Percentiles rank a stretch among this genome's conserved stretches.
Conservation (phyloP, 1,284 basidiomycete species). For the Ceratorhiza oryzae-sativae region DNA sequence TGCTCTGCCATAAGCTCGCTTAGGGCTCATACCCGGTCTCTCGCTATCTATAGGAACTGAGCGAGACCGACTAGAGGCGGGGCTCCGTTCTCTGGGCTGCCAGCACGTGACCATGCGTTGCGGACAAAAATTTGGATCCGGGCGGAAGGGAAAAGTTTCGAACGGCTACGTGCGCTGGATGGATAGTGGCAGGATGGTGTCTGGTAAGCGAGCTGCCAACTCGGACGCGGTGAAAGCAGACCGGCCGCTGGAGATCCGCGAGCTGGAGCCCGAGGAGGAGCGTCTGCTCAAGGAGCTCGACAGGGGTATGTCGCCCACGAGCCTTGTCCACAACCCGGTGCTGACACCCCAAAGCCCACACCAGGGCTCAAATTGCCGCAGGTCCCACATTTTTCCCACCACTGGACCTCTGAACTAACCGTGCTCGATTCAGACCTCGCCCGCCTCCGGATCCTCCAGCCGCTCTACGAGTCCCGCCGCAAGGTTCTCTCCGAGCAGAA, state of each 20-base stretch:
- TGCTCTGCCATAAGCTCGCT: too few species aligned
- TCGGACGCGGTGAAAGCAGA: slow-evolving; percentile 8
- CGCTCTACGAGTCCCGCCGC: slow-evolving; percentile 25
- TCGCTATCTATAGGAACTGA: too few species aligned
- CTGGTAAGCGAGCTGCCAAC: slow-evolving; percentile 14
- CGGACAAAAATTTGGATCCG: slow-evolving; percentile 37
- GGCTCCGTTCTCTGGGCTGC: too few species aligned
- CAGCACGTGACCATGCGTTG: slow-evolving; percentile 9
- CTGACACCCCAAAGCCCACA: not conserved
- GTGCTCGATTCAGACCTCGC: slow-evolving; percentile 15
- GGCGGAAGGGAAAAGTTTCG: too few species aligned
- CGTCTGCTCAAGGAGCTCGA: slow-evolving; percentile 23
- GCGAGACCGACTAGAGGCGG: too few species aligned
- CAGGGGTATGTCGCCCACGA: not conserved
- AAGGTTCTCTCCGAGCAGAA: slow-evolving; percentile 23
- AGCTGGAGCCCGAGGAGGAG: slow-evolving; percentile 36
- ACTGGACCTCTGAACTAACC: not conserved
- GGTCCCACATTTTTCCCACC: not conserved
- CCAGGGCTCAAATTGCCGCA: slow-evolving; percentile 21
- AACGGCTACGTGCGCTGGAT: too few species aligned
- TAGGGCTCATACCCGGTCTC: too few species aligned
- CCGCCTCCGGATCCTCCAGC: slow-evolving; percentile 10
- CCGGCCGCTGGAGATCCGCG: slow-evolving; percentile 19
- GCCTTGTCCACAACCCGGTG: not conserved
- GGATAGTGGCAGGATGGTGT: too few species aligned